Base-by-base conservation (phyloP, 495 filamentous ascomycete species). In the Beverwykella pulmonaria region DNA sequence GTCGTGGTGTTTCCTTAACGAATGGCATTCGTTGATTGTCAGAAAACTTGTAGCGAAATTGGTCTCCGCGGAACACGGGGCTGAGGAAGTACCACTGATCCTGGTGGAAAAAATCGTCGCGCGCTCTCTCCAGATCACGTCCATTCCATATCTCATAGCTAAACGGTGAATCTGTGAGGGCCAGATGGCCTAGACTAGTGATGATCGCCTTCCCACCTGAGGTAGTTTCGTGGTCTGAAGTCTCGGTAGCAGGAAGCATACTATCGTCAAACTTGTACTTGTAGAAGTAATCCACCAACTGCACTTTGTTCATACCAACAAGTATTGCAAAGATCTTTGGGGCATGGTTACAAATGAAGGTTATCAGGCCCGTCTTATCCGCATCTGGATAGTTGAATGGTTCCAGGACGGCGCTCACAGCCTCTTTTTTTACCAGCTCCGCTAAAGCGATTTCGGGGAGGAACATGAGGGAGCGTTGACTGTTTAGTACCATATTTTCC, bases 281-380 rank as follows among this genome's bases (percentile, higher is more conserved):
- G 32, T 20, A 63, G 50, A 63, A 63, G 9, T 22, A 14, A 8
- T 53, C 49, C 12, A 63, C 54, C 29, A 63, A 20, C 8, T 34
- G 15, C 36, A 23, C 32, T n/a, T 2, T 7, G 9, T 54, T 48
- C 9, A 14, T 14, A 2, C 19, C 6, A 1, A 54, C 32, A 1
- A 63, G 60, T 8, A 44, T 63, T 20, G 60, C 48, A 26, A 63
- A 63, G 10, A 54, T 14, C 6, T 17, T 12, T 22, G n/a, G 7
- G 7, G 60, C 60, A 3, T 55, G 4, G 22, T 22, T 47, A 20
- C 60, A 55, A 20, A 63, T 30, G 29, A 63, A 63, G 2, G 9
- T 27, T n/a, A 27, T 55, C 22, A 63, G 44, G 20, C 4, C 22
- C 14, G 56, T 12, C 9, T 27, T 47, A 2, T 26, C 41, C 1